phyloP scores from a whole-genome alignment of 805 yeast species.

The Yarrowia sp. region DNA sequence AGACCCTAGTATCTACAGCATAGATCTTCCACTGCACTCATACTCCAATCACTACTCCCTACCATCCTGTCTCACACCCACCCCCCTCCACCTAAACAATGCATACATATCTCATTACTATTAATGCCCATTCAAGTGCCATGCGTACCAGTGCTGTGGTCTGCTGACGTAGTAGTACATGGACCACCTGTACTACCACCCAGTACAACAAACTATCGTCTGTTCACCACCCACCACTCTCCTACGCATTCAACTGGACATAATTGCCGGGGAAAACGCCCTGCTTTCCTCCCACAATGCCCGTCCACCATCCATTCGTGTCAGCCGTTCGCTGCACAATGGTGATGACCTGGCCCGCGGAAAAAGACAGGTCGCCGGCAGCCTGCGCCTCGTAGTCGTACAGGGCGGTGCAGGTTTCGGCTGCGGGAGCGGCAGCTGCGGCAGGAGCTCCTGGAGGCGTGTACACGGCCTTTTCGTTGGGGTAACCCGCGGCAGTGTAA shows the following conservation, averaged over 20 bases:
- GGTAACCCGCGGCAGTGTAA: constrained; percentile 33
- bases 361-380: constrained; percentile 81
- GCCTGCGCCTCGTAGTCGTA: constrained; percentile 93
- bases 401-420: constrained; percentile 67
- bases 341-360: constrained; percentile 84
- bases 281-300: constrained; percentile 71
- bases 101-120: constrained; percentile 21
- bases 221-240: too few relatives aligned
- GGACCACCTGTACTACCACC: too few relatives aligned
- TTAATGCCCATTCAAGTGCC: not conserved
- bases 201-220: too few relatives aligned
- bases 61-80: too few relatives aligned
- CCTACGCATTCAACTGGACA: constrained; percentile 56
- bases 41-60: too few relatives aligned
- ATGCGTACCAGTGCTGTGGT: too few relatives aligned
- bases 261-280: constrained; percentile 97
- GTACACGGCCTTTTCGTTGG: constrained; percentile 33
- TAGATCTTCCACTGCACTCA: too few relatives aligned
- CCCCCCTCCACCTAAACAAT: not conserved
- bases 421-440: constrained; percentile 9
- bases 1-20: too few relatives aligned
- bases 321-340: constrained; percentile 68
- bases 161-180: too few relatives aligned
- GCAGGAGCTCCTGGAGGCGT: constrained; percentile 37
- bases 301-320: constrained; percentile 98